Evolutionary conservation across 805 yeast genomes (phyloP), one percentile per base, ranked within the genome.

Genomic region (Candida coleopterorum): DNA sequence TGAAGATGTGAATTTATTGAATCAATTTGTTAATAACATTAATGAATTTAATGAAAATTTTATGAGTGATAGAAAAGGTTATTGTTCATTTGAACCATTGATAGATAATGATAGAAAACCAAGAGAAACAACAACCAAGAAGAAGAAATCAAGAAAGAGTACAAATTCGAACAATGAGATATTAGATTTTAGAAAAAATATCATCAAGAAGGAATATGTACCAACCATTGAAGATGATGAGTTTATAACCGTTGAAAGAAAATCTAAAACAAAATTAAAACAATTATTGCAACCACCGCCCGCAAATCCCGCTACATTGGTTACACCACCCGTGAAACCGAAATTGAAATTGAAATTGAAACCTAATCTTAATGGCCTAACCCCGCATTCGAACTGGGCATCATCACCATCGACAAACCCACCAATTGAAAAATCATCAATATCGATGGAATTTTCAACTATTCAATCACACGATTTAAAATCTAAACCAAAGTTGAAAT

Each of bases 41-140:
- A 26, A 29, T 1, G 37, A 11, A 2, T 62, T 48, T 41, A 63
- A 64, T 35, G 61, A 58, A 27, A 36, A 41, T 3, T 65, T 60
- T 33, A 57, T 66, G 53, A 56, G 60, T 37, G 63, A 64, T 36
- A 39, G 50, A 10, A 56, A 53, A 34, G 70, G 70, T 0, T 58
- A 38, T 32, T 18, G 35, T 31, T 48, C 56, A 5, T 67, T 67
- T 43, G 61, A 53, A 22, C 70, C 70, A 2, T 44, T 63, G 18
- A 37, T 65, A 21, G 73, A 67, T 42, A 41, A 53, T 12, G 60
- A 54, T 36, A 36, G 39, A 10, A 40, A 37, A 12, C 30, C 30
- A 10, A 44, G 33, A 23, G 42, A 41, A 4, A 37, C 41, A 7
- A 39, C 33, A 4, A 45, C 48, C 33, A 50, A 43, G 28, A 50